These are phyloP conservation scores for Zychaea mexicana DNA, from an alignment of 371 early-diverging fungal genomes.

Conservation along the genomic window DNA sequence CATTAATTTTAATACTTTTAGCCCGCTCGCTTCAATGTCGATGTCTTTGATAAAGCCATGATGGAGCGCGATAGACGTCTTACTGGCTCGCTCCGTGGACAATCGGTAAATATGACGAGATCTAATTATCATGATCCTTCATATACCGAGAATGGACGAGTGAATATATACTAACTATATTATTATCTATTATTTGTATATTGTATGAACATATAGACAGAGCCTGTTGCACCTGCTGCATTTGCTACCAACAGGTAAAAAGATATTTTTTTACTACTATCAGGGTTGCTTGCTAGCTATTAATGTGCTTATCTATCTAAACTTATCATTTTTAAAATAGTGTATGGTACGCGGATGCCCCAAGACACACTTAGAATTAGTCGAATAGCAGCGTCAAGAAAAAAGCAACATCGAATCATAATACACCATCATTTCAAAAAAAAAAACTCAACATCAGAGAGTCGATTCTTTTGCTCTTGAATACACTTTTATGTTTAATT, in stretches of 20 bases:
- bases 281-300: no score
- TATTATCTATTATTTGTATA: background rate
- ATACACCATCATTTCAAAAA: background rate
- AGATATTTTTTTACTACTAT: no score
- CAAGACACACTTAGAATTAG: background rate
- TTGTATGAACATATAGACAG: slow-evolving; percentile 22
- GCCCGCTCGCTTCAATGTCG: slow-evolving; percentile 30
- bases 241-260: slow-evolving; percentile 50
- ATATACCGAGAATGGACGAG: background rate
- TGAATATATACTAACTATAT: background rate
- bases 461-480: no score
- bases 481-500: no score
- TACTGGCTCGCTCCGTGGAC: slow-evolving; percentile 51
- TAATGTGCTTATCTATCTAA: no score
- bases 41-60: slow-evolving; percentile 54
- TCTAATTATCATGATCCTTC: background rate
- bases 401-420: no score
- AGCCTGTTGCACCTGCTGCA: slow-evolving; percentile 42
- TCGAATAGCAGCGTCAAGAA: background rate
- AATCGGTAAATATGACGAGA: slow-evolving; percentile 45
- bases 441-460: no score
- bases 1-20: background rate
- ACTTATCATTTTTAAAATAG: background rate
- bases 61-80: slow-evolving; percentile 60
- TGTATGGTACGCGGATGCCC: background rate